Percentiles rank a stretch among this genome's conserved stretches.
Conservation (phyloP, 2,329 filamentous ascomycete species). For the Ophidiomyces ophidiicola region DNA sequence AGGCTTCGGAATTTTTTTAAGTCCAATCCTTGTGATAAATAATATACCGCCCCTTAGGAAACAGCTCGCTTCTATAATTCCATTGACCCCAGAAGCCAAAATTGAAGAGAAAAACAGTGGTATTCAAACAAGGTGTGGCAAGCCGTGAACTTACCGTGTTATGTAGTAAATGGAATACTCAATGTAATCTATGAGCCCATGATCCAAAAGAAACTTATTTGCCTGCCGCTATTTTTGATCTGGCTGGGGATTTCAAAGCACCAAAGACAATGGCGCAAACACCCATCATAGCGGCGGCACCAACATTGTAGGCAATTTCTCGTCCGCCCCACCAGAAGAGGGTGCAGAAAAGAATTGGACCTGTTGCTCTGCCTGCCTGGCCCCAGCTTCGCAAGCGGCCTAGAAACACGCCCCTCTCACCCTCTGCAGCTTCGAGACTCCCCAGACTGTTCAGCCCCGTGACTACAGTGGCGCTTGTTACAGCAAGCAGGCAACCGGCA, state of each 20-base stretch:
- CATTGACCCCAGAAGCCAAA: too few relatives aligned
- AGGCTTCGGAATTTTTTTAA: too few relatives aligned
- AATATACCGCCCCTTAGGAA: too few relatives aligned
- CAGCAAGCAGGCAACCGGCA: constrained; percentile 70
- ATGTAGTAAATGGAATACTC: too few relatives aligned
- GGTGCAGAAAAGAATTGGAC: constrained; percentile 81
- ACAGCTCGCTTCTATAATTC: too few relatives aligned
- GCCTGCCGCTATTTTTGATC: constrained; percentile 6
- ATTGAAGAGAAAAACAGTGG: too few relatives aligned
- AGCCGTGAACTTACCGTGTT: too few relatives aligned
- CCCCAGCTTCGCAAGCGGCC: constrained; percentile 70
- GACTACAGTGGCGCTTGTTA: constrained; percentile 89
- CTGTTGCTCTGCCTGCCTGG: constrained; percentile 75
- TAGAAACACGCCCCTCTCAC: constrained; percentile 73
- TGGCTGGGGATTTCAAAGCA: constrained; percentile 52
- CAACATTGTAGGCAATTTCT: constrained; percentile 69
- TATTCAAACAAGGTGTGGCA: too few relatives aligned
- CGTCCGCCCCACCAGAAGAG: constrained; percentile 98
- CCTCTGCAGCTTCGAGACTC: constrained; percentile 71
- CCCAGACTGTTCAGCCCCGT: constrained; percentile 84
- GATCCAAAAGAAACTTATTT: too few relatives aligned
- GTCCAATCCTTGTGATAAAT: too few relatives aligned
- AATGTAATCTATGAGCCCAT: too few relatives aligned
- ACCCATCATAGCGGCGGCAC: constrained; percentile 64
- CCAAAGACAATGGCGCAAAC: constrained; percentile 62